A percentile compares a stretch with the other conserved stretches of the same genome.
These are phyloP conservation scores for Cubamyces lactineus DNA, from an alignment of 768 basidiomycete species.

Conservation along the genomic window DNA sequence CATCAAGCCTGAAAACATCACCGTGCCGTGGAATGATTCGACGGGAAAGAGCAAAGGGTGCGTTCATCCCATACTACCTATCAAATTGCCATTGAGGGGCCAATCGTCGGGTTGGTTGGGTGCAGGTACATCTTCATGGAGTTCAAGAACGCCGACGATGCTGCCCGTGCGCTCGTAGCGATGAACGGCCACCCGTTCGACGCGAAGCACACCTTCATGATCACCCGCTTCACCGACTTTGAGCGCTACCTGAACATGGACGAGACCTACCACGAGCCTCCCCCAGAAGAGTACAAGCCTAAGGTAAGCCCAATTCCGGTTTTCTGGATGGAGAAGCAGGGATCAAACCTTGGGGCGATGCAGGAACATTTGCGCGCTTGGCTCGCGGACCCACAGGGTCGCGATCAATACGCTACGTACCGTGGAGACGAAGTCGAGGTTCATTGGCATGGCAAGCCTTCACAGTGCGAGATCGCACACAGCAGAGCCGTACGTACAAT, in stretches of 20 bases:
- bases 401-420: conserved; percentile 96
- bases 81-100: background rate
- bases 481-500: conserved; percentile 64
- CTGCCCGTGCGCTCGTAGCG: conserved; percentile 62
- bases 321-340: background rate
- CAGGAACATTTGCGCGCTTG: conserved; percentile 96
- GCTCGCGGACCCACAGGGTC: conserved; percentile 89
- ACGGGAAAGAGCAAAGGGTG: conserved; percentile 93
- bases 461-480: conserved; percentile 79
- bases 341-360: background rate
- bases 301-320: conserved; percentile 51
- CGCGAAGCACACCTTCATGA: conserved; percentile 78
- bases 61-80: conserved; percentile 26
- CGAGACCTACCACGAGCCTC: conserved; percentile 78
- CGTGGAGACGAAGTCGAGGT: conserved; percentile 90
- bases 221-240: conserved; percentile 90
- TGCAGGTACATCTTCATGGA: conserved; percentile 83
- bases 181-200: conserved; percentile 87
- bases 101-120: background rate
- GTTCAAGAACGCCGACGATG: conserved; percentile 70
- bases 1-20: conserved; percentile 77
- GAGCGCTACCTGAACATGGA: conserved; percentile 79
- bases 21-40: conserved; percentile 85
- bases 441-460: conserved; percentile 91
- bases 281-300: conserved; percentile 70